Percentiles rank a stretch among this genome's conserved stretches.
Evolutionary conservation across 345 rosid species (phyloP).

Genomic region (Eucalyptus regnans): DNA sequence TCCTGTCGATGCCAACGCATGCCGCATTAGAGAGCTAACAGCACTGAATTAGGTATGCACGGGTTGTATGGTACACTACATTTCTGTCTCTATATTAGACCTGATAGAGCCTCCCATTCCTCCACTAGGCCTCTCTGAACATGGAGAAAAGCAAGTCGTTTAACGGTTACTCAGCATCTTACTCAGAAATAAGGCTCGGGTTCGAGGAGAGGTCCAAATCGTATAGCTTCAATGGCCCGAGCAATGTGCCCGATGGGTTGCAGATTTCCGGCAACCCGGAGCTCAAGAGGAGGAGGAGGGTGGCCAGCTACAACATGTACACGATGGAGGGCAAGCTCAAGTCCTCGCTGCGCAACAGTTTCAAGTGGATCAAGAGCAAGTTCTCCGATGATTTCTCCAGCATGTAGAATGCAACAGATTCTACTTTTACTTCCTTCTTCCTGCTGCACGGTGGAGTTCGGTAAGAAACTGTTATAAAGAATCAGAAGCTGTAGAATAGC

Average conservation of each 20-base stretch:
- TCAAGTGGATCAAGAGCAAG: conserved; percentile 68
- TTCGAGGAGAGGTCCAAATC: conserved; percentile 33
- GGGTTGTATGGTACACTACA: not conserved
- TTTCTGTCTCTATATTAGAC: not conserved
- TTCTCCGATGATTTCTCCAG: conserved; percentile 10
- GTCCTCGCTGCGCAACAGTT: conserved; percentile 37
- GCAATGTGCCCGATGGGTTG: not conserved
- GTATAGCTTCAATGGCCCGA: conserved; percentile 43
- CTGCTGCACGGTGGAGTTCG: not conserved
- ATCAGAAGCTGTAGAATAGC: not conserved
- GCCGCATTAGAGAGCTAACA: not conserved
- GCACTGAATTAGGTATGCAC: not conserved
- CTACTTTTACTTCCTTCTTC: not conserved
- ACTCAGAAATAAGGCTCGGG: conserved; percentile 11
- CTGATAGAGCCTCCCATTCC: not conserved
- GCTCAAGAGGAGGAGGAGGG: conserved; percentile 43
- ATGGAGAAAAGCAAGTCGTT: conserved; percentile 62
- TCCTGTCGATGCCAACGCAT: not conserved
- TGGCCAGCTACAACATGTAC: conserved; percentile 48
- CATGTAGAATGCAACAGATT: not conserved
- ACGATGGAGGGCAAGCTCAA: conserved; percentile 47
- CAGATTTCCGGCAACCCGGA: conserved; percentile 28
- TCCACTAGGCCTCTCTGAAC: not conserved
- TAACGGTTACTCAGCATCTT: conserved; percentile 14
- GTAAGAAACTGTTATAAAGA: not conserved